These are phyloP conservation scores for Amylostereum areolatum DNA, from an alignment of 1,284 basidiomycete genomes.

Conservation along the genomic window DNA sequence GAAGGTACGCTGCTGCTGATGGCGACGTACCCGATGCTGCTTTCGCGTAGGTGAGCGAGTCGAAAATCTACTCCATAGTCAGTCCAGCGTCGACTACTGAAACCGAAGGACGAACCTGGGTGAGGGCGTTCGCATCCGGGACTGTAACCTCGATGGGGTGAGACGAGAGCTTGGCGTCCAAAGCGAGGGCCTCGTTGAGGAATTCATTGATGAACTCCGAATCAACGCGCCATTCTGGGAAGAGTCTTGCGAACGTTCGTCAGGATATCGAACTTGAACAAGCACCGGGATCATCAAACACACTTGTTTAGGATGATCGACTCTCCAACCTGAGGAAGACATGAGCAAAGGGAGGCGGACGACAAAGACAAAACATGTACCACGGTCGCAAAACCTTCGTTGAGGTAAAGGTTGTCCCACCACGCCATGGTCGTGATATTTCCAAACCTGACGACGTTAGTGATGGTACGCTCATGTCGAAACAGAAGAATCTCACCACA, in stretches of 20 bases:
- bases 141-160: constrained; percentile 95
- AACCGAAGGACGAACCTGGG: constrained; percentile 43
- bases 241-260: constrained; percentile 44
- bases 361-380: constrained; percentile 30
- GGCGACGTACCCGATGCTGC: constrained; percentile 62
- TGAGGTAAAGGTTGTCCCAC: constrained; percentile 90
- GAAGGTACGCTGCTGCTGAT: neutral
- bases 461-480: neutral
- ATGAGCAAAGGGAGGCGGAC: neutral
- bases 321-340: constrained; percentile 69
- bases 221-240: constrained; percentile 74
- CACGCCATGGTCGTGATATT: constrained; percentile 91
- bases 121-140: constrained; percentile 83
- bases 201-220: constrained; percentile 64
- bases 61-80: constrained; percentile 63
- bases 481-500: constrained; percentile 59
- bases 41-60: constrained; percentile 81
- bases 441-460: constrained; percentile 57
- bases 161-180: constrained; percentile 89
- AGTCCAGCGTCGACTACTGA: neutral
- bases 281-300: constrained; percentile 2
- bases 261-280: neutral
- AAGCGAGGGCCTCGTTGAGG: constrained; percentile 61
- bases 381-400: constrained; percentile 85
- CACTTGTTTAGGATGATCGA: constrained; percentile 77